Conservation (phyloP, 2,329 filamentous ascomycete genomes). For the Penicillium sp. region DNA sequence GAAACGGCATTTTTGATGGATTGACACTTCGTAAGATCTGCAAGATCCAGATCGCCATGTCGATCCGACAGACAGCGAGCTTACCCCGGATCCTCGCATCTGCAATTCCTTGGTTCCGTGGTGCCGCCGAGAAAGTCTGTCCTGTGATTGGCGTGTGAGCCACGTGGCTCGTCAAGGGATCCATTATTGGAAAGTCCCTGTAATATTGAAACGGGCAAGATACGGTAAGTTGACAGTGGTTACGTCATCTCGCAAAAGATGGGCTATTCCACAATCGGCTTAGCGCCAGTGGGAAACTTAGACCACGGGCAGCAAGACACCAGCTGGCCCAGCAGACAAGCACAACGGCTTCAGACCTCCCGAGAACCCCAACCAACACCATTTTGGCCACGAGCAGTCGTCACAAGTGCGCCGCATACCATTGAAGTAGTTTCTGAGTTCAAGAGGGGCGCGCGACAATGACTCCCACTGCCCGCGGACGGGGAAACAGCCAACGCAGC, state of each 20-base stretch:
- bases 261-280: constrained; percentile 5
- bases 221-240: background rate
- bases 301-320: constrained; percentile 2
- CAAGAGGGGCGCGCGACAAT: constrained; percentile 13
- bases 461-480: constrained; percentile 25
- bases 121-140: background rate
- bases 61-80: constrained; percentile 4
- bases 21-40: no score
- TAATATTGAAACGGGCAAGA: background rate
- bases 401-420: background rate
- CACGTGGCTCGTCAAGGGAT: constrained; percentile 17
- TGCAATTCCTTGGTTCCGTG: constrained; percentile 12
- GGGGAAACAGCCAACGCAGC: constrained; percentile 36
- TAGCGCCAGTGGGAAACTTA: constrained; percentile 8
- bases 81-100: constrained; percentile 20
- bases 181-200: constrained; percentile 1
- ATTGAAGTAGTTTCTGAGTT: background rate
- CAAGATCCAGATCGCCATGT: background rate
- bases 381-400: no score
- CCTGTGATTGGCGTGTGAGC: background rate
- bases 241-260: constrained; percentile 4
- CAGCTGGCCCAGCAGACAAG: background rate
- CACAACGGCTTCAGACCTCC: background rate
- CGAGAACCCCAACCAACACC: no score
- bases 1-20: no score